Percentiles rank a stretch among this genome's conserved stretches.
Evolutionary conservation across 1,139 yeast species (phyloP).

Genomic region (Geotrichum phurueaensis): DNA sequence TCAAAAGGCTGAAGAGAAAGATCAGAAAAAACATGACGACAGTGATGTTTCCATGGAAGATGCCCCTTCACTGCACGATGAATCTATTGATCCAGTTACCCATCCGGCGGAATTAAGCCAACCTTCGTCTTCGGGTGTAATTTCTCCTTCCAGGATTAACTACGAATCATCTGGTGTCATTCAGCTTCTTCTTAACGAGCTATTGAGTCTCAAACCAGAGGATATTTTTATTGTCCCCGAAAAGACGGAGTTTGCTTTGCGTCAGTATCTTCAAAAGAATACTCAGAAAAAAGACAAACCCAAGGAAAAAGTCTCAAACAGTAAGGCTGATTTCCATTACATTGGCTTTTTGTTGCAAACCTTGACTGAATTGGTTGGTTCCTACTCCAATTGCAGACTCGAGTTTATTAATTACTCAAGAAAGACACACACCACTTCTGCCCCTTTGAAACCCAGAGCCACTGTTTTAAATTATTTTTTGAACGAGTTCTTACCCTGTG

Average conservation of each 20-base stretch:
- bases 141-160: slow-evolving; percentile 3
- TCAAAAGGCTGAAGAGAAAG: slow-evolving; percentile 9
- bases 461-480: slow-evolving; percentile 72
- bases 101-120: not conserved
- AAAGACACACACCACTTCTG: slow-evolving; percentile 36
- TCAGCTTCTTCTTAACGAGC: slow-evolving; percentile 54
- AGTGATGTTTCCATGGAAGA: slow-evolving; percentile 19
- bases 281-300: slow-evolving; percentile 26
- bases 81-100: not conserved
- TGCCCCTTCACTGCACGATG: slow-evolving; percentile 6
- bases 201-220: slow-evolving; percentile 44
- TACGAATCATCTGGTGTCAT: slow-evolving; percentile 50
- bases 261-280: slow-evolving; percentile 20
- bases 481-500: slow-evolving; percentile 65
- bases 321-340: slow-evolving; percentile 52
- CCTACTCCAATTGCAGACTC: slow-evolving; percentile 74
- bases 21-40: slow-evolving; percentile 13
- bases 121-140: not conserved
- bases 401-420: slow-evolving; percentile 77
- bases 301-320: slow-evolving; percentile 29
- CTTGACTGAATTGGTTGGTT: slow-evolving; percentile 64
- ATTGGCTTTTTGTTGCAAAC: slow-evolving; percentile 63
- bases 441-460: slow-evolving; percentile 52
- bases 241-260: slow-evolving; percentile 23
- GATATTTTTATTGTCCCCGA: slow-evolving; percentile 29